Evolutionary conservation across 2,329 filamentous ascomycete genomes (phyloP), one percentile per base, ranked within the genome.

Genomic region (Colletotrichum graminicola): DNA sequence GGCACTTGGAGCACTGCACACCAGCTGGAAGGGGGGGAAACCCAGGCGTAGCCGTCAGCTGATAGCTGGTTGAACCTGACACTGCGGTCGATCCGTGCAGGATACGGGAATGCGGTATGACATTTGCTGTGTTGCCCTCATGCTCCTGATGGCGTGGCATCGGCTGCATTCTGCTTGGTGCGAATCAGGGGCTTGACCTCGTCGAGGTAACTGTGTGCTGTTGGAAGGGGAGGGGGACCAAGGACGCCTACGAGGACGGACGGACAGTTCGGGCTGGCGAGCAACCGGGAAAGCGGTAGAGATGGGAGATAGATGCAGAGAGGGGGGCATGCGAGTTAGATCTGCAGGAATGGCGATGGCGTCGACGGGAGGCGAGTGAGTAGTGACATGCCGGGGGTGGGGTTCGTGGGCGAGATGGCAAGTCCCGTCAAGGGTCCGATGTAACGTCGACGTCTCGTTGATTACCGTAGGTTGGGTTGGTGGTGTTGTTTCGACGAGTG

Each of bases 81-180:
- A 71, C 68, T 36, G 59, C 68, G 52, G 68, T 63, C 68, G 64
- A 71, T 71, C 68, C 68, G 64, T 71, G 57, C 68, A 68, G 68
- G 52, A 54, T 39, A 62, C 60, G 34, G 60, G 36, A 57, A 51
- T 32, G 68, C 64, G 36, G 64, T 34, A 52, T 36, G 51, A 36
- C 18, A 21, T 39, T 49, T 51, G 34, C 23, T 52, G 47, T n/a
- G 60, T 32, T 52, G 41, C 45, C 47, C 45, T 52, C 60, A 23
- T 49, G n/a, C 60, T 62, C 60, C n/a, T 34, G 55, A 41, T 52
- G 41, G 41, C 39, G 14, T 68, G 60, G 66, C 55, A 45, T 49
- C 63, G 34, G 32, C 59, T 23, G 60, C 26, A 68, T 43, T 68
- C 21, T 32, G 18, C 59, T 14, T 41, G 36, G 39, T 47, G 41